Evolutionary conservation across 768 basidiomycete genomes (phyloP).

Genomic region (Lactarius indigo): DNA sequence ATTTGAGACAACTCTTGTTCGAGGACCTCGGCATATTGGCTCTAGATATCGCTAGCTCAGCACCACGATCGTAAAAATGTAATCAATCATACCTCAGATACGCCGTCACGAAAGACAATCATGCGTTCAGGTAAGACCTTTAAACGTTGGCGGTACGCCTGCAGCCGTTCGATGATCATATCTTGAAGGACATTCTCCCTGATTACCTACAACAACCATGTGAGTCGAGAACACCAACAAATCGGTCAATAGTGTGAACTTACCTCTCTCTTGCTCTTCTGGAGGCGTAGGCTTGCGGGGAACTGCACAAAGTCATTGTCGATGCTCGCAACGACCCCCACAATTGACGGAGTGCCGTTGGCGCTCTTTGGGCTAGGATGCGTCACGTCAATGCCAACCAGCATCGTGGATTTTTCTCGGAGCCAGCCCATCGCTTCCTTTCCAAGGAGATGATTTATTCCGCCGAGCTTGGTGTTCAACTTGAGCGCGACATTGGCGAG

Average conservation of each 20-base stretch:
- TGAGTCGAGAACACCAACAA: neutral
- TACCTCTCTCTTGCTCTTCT: constrained; percentile 49
- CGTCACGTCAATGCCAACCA: constrained; percentile 83
- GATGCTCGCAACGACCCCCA: constrained; percentile 75
- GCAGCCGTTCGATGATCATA: constrained; percentile 72
- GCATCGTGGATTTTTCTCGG: constrained; percentile 64
- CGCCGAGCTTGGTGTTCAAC: constrained; percentile 79
- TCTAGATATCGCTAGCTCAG: constrained; percentile 37
- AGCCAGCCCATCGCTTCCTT: constrained; percentile 48
- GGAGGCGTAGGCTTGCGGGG: constrained; percentile 69
- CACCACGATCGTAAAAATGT: neutral
- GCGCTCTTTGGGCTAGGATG: constrained; percentile 68
- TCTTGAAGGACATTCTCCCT: constrained; percentile 44
- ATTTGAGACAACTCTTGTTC: constrained; percentile 61
- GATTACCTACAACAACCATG: constrained; percentile 55
- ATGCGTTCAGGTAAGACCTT: constrained; percentile 61
- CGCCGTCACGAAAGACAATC: constrained; percentile 78
- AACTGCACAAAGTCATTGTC: constrained; percentile 71
- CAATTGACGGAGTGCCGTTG: constrained; percentile 76
- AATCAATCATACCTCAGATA: constrained; percentile 58
- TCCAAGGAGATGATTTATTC: constrained; percentile 70
- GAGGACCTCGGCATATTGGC: constrained; percentile 66
- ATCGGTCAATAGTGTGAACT: neutral
- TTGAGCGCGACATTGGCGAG: constrained; percentile 80
- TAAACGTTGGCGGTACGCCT: constrained; percentile 47